These are phyloP conservation scores for Aspergillus heteromorphus DNA, from an alignment of 495 filamentous ascomycete genomes.

Conservation along the genomic window DNA sequence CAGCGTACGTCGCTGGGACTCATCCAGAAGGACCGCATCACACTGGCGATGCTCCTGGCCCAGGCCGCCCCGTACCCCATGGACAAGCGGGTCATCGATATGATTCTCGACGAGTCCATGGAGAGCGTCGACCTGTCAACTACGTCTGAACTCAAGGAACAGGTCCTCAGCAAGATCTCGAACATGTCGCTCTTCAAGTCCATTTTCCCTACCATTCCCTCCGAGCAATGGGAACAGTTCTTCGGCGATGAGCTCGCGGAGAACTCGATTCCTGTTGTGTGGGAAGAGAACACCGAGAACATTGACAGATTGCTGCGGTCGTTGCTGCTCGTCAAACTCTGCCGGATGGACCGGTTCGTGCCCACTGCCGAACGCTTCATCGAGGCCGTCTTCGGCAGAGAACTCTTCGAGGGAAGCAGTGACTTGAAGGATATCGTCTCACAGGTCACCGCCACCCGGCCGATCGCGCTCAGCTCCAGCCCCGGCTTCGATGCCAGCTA, in stretches of 20 bases:
- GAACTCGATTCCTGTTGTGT: slow-evolving; percentile 72
- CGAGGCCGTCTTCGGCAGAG: slow-evolving; percentile 79
- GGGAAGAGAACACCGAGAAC: slow-evolving; percentile 57
- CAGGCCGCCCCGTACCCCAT: slow-evolving; percentile 91
- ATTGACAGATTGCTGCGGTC: slow-evolving; percentile 77
- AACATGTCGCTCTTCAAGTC: slow-evolving; percentile 71
- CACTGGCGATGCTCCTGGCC: slow-evolving; percentile 91
- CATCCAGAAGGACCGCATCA: slow-evolving; percentile 89
- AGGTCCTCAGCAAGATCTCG: slow-evolving; percentile 62
- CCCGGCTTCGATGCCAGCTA: slow-evolving; percentile 98
- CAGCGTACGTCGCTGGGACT: slow-evolving; percentile 89
- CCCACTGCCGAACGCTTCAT: slow-evolving; percentile 87
- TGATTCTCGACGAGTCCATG: slow-evolving; percentile 72
- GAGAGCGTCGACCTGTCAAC: slow-evolving; percentile 76
- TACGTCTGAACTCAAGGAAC: slow-evolving; percentile 54
- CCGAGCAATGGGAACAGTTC: slow-evolving; percentile 72
- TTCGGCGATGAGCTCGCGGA: slow-evolving; percentile 83
- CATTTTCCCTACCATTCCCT: slow-evolving; percentile 54
- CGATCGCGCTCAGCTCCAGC: slow-evolving; percentile 86
- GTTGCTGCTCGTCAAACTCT: slow-evolving; percentile 84
- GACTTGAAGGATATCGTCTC: slow-evolving; percentile 80
- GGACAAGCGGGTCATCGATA: slow-evolving; percentile 82
- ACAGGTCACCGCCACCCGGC: slow-evolving; percentile 77
- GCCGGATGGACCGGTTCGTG: slow-evolving; percentile 92
- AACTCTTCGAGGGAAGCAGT: slow-evolving; percentile 71